These are phyloP conservation scores for Daldinia loculata DNA, from an alignment of 495 filamentous ascomycete genomes.

Conservation along the genomic window DNA sequence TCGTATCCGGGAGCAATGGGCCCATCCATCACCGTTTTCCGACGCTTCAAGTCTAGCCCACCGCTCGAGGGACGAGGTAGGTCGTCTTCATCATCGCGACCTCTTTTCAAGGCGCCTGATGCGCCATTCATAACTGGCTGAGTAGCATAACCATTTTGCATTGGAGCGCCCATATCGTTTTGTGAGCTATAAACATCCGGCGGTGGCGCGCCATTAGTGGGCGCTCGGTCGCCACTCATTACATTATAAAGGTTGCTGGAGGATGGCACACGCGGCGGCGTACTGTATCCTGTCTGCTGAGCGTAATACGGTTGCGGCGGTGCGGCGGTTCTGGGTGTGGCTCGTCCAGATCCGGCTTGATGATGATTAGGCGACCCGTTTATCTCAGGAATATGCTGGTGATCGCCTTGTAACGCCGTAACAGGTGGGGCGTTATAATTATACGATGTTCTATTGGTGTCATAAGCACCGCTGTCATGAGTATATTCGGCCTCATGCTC, in stretches of 20 bases:
- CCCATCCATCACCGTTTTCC: conserved; percentile 75
- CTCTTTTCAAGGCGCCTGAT: conserved; percentile 75
- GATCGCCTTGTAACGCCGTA: conserved; percentile 72
- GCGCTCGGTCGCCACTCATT: conserved; percentile 82
- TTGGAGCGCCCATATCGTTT: conserved; percentile 64
- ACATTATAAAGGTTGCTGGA: conserved; percentile 89
- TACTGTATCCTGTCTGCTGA: conserved; percentile 72
- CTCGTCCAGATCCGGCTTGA: conserved; percentile 83
- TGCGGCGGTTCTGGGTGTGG: conserved; percentile 80
- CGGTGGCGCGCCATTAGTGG: conserved; percentile 69
- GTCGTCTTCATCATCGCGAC: conserved; percentile 80
- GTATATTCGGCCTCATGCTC: conserved; percentile 84
- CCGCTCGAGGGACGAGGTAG: conserved; percentile 75
- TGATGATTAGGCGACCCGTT: conserved; percentile 87
- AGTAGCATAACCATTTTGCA: conserved; percentile 65
- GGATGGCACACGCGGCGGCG: conserved; percentile 75
- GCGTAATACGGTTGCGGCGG: conserved; percentile 77
- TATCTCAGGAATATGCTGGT: conserved; percentile 85
- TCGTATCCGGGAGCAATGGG: conserved; percentile 58
- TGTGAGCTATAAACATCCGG: conserved; percentile 75
- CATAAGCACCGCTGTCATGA: conserved; percentile 74
- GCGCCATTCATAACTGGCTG: conserved; percentile 73
- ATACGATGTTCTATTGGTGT: conserved; percentile 74
- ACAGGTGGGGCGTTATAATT: conserved; percentile 75
- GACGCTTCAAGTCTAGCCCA: conserved; percentile 77